Evolutionary conservation across 371 early-diverging fungal genomes (phyloP), one percentile per base, ranked within the genome.

Genomic region (Gilbertella persicaria): DNA sequence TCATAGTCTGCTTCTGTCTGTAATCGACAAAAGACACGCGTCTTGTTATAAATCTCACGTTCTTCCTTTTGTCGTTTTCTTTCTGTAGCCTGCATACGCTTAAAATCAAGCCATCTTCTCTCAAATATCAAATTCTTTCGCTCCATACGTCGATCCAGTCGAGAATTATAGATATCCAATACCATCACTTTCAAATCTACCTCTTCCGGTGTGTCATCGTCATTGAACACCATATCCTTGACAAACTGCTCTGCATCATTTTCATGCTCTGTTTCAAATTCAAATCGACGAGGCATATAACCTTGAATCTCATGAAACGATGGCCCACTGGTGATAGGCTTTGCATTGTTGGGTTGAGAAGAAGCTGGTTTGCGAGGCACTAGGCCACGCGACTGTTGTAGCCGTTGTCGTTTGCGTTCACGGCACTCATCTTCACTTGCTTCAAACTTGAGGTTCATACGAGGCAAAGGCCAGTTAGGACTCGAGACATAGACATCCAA

Each of bases 221-320:
- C 94, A 41, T 84, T 85, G 64, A 98, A 92, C 16, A 85, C 77
- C 83, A 99, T 84, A 53, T 99, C 98, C 64, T 95, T 97, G 45
- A 99, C 89, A 24, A 74, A 63, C 24, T 84, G 82, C 76, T 99
- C 99, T 2, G 97, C 95, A 20, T 98, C 99, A 64, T 99, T 96
- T 40, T 95, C 96, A 62, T 87, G 84, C 70, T 99, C 99, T 5
- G 85, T 82, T 55, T 99, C 99, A 68, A 99, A 99, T 70, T 99
- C 99, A 35, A 85, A 71, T 39, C 99, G 92, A 20, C 92, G 90
- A 3, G 99, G 98, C 99, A 99, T 98, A 63, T 93, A 99, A 5
- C 98, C 99, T 43, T 84, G 79, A 52, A 97, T 89, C 62, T 99
- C 99, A 60, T 98, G 99, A 67, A 92, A 95, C 26, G 93, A 83